These are phyloP conservation scores for Zygoascus flipseniorum DNA, from an alignment of 805 yeast species.

Conservation along the genomic window DNA sequence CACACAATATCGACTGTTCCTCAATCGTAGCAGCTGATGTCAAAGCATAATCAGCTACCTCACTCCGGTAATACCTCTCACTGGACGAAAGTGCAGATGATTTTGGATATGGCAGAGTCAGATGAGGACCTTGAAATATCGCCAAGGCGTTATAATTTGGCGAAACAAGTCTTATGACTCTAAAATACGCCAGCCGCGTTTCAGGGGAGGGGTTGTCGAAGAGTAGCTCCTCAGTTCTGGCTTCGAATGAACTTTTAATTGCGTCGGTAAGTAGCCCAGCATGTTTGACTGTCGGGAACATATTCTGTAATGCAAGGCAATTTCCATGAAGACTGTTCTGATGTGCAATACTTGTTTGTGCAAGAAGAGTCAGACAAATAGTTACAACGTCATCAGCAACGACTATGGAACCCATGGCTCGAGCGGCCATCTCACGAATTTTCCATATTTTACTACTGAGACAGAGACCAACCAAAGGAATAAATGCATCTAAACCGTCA, in stretches of 20 bases:
- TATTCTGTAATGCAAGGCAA: constrained; percentile 39
- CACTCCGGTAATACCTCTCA: constrained; percentile 6
- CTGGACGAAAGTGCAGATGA: constrained; percentile 7
- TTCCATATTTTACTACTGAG: constrained; percentile 63
- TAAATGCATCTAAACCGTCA: constrained; percentile 45
- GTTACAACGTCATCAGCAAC: constrained; percentile 25
- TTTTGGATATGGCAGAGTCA: constrained; percentile 3
- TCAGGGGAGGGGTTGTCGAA: constrained; percentile 15
- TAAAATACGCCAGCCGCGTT: constrained; percentile 16
- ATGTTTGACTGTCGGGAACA: constrained; percentile 16
- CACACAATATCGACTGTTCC: not conserved
- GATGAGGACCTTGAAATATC: not conserved
- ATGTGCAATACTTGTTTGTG: constrained; percentile 15
- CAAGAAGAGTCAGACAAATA: constrained; percentile 26
- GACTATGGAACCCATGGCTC: constrained; percentile 49
- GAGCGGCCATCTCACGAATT: constrained; percentile 79
- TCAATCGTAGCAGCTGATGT: not conserved
- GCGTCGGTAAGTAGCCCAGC: not conserved
- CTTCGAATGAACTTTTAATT: constrained; percentile 2
- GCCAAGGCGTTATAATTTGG: constrained; percentile 2
- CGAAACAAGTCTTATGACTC: constrained; percentile 6
- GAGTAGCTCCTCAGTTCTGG: constrained; percentile 8
- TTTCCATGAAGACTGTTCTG: constrained; percentile 55
- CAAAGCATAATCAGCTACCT: constrained; percentile 6
- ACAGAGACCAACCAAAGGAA: constrained; percentile 38